Conservation (phyloP, 148 eudicot species). For the Nepenthes gracilis region DNA sequence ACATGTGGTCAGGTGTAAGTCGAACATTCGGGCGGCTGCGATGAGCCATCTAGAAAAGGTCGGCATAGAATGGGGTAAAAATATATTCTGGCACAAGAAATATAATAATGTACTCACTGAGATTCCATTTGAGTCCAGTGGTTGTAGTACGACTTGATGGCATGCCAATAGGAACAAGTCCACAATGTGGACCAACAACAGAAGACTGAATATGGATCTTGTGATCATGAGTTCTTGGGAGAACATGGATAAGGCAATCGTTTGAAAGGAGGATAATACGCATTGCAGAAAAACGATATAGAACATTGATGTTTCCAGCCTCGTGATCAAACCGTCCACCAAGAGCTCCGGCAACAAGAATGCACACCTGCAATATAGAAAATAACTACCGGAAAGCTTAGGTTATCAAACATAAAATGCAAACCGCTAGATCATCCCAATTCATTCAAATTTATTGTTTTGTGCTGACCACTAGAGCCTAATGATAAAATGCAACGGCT, state of each 20-base stretch:
- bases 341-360: slow-evolving; percentile 84
- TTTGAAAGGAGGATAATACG: slow-evolving; percentile 71
- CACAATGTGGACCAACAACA: slow-evolving; percentile 92
- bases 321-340: slow-evolving; percentile 98
- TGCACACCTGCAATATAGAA: slow-evolving; percentile 44
- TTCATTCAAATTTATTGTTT: background rate
- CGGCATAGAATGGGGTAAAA: background rate
- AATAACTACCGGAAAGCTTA: background rate
- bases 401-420: background rate
- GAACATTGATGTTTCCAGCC: slow-evolving; percentile 78
- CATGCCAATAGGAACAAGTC: slow-evolving; percentile 66
- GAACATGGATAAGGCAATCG: slow-evolving; percentile 83
- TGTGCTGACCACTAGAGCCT: background rate
- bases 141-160: slow-evolving; percentile 57
- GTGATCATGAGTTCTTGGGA: slow-evolving; percentile 61
- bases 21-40: too few species aligned
- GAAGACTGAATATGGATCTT: slow-evolving; percentile 55
- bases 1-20: too few species aligned
- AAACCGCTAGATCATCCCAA: background rate
- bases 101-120: slow-evolving; percentile 37
- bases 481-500: too few species aligned
- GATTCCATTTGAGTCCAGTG: slow-evolving; percentile 85
- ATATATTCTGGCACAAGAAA: background rate
- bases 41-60: background rate
- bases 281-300: slow-evolving; percentile 50